Evolutionary conservation across 2,329 filamentous ascomycete species (phyloP), one percentile per base, ranked within the genome.

Genomic region (Pseudogymnoascus sp.): DNA sequence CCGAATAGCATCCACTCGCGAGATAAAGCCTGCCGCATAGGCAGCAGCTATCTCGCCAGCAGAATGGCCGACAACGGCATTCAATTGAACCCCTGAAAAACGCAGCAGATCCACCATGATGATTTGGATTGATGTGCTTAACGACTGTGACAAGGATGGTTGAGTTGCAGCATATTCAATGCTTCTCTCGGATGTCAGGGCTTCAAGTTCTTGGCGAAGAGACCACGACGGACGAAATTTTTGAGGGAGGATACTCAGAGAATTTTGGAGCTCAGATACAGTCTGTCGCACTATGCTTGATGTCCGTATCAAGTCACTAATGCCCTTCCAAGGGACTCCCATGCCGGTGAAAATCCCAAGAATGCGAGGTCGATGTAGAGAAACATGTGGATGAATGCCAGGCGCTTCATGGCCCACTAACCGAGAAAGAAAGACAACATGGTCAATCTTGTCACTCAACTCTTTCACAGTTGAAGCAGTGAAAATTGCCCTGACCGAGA

Each of bases 81-180:
- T 59, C 0, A 77, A 75, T 5, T 62, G 65, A 23, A 81, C 67
- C 1, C 73, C 74, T 71, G 73, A 78, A 1, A 74, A 74, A 18
- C 72, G 21, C 0, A 82, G 70, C 3, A 81, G 69, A 12, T 77
- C 70, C 0, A 77, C 74, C 3, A 82, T 67, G 0, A 74, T 52
- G n/a, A 83, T 70, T 67, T 83, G 80, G 1, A 83, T 63, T 0
- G 79, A 76, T 0, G 77, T 78, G 64, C 74, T 77, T 72, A 75
- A 69, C 63, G 77, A 76, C 66, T 79, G 76, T 5, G 71, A 73
- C 60, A 78, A 72, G 59, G 76, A 69, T 31, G 28, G 28, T 31
- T 31, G 28, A 31, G 28, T 8, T 31, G 2, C 28, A 31, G 28
- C 28, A 31, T 31, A 31, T 31, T 31, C 28, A 31, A 31, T 31